These are phyloP conservation scores for Alternaria brassicicola DNA, from an alignment of 2,329 filamentous ascomycete species.

Conservation along the genomic window DNA sequence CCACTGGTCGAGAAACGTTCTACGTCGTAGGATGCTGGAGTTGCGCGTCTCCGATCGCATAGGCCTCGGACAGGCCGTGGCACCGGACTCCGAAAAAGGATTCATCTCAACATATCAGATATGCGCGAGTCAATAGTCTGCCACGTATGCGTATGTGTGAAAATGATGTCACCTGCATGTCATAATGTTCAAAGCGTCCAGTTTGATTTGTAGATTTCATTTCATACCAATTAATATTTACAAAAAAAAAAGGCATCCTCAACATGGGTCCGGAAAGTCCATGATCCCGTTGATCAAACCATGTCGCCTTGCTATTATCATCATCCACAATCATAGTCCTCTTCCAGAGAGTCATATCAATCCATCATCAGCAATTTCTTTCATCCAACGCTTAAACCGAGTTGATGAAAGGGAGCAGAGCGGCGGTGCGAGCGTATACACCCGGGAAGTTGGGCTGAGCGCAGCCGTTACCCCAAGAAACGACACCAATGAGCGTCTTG, in stretches of 20 bases:
- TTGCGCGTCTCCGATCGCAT: background rate
- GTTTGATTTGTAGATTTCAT: background rate
- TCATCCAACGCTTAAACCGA: constrained; percentile 19
- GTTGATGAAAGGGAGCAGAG: constrained; percentile 27
- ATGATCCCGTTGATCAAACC: background rate
- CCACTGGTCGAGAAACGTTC: background rate
- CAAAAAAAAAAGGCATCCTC: background rate
- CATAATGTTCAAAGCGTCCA: background rate
- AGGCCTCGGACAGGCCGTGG: background rate
- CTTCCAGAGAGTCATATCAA: background rate
- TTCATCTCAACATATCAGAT: background rate
- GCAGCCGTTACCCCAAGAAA: constrained; percentile 26
- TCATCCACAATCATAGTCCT: background rate
- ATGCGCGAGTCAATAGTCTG: background rate
- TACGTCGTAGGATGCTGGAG: background rate
- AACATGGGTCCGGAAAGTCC: background rate
- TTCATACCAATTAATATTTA: background rate
- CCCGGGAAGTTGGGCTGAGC: constrained; percentile 29
- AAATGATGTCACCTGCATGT: background rate
- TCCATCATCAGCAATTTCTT: background rate
- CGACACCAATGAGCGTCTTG: constrained; percentile 12
- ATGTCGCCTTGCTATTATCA: background rate
- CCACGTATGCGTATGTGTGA: background rate
- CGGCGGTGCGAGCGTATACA: constrained; percentile 32
- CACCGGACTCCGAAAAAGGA: background rate